Evolutionary conservation across 2,329 filamentous ascomycete species (phyloP), one percentile per base, ranked within the genome.

Genomic region (Verticillium albo-atrum): DNA sequence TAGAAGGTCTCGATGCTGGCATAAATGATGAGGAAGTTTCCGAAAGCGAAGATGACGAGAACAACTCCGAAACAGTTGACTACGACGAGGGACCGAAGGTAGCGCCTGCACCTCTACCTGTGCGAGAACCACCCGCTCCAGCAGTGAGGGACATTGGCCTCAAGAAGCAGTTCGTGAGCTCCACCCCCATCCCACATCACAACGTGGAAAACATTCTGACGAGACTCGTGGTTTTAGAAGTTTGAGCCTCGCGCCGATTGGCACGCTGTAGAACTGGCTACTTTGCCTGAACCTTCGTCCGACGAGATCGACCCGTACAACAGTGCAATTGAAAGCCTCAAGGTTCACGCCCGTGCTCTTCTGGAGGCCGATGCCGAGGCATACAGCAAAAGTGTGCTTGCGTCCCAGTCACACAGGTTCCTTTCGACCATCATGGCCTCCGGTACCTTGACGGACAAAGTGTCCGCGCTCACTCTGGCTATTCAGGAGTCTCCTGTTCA

Each of bases 401-500:
- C 91, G 56, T 92, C 91, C 27, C 95, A 94, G 2, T 94, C 93
- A 47, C 90, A 96, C 75, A 96, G 93, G 73, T 99, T 99, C 79
- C 88, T 98, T 81, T 91, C 93, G 1, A 96, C 92, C 20, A 97
- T 99, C 72, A 97, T 98, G 91, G 81, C 92, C 10, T 96, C 93
- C 2, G 95, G 95, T 80, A 99, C 96, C 10, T 85, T 98, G 67
- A 96, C 92, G 59, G 95, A 99, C 74, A 98, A 97, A 74, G 89
- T 98, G 51, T 99, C 95, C 3, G 96, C 95, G 3, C 80, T 99
- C 69, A 99, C 95, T 4, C 81, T 99, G 66, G 90, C 95, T 59
- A 88, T 97, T 14, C 96, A 99, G 77, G 95, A 99, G 74, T 98
- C 96, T 9, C 95, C 95, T 20, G 78, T 98, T 56, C 95, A 99